These are phyloP conservation scores for Mediolabrus comicus DNA, from an alignment of 108 stramenopile species.

Conservation along the genomic window DNA sequence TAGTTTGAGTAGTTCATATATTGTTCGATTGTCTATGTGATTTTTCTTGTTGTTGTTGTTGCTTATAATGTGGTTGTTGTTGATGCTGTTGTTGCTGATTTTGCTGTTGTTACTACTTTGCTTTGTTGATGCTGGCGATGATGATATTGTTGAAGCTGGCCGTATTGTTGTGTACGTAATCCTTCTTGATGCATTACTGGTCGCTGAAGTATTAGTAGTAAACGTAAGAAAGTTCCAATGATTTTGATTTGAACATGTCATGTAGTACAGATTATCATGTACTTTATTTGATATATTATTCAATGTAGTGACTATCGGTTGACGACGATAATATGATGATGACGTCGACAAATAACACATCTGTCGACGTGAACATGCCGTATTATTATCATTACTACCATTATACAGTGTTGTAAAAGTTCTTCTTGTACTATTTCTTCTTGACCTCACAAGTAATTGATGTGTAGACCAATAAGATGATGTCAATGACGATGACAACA, in stretches of 20 bases:
- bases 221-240: background rate
- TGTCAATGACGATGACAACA: background rate
- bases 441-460: background rate
- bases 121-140: background rate
- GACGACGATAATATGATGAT: no score
- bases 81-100: background rate
- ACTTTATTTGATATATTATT: no score
- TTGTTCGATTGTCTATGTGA: constrained; percentile 15
- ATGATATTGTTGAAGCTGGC: background rate
- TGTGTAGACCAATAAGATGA: background rate
- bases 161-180: background rate
- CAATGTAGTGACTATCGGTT: no score
- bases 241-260: no score
- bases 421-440: no score
- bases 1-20: constrained; percentile 9
- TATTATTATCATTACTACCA: no score
- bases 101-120: background rate
- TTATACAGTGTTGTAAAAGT: background rate
- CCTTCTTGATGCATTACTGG: no score
- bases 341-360: no score
- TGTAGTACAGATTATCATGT: no score
- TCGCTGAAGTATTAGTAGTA: no score
- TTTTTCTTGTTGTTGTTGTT: background rate
- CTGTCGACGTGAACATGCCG: no score
- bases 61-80: background rate